A percentile compares a stretch with the other conserved stretches of the same genome.
Evolutionary conservation across 2,329 filamentous ascomycete species (phyloP).

Genomic region (Lachnum nothofagi): DNA sequence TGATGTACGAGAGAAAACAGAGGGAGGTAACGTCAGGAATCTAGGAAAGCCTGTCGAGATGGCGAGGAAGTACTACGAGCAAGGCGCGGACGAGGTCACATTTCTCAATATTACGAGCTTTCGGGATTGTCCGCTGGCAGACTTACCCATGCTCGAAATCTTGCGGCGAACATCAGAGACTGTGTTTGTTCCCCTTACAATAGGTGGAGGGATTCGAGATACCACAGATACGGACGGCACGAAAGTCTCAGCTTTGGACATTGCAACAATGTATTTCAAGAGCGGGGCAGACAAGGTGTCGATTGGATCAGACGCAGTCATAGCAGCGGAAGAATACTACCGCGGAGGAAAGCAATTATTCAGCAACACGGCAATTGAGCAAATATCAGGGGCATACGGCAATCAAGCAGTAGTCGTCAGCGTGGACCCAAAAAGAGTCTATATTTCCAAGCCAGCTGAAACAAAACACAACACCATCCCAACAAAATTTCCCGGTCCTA

Average conservation of each 20-base stretch:
- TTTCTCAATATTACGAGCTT: constrained; percentile 99
- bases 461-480: constrained; percentile 67
- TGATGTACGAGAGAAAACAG: constrained; percentile 85
- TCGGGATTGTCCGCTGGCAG: constrained; percentile 86
- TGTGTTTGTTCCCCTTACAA: constrained; percentile 92
- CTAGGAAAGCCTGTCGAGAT: constrained; percentile 95
- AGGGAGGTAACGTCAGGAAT: constrained; percentile 70
- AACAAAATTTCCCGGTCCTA: constrained; percentile 65
- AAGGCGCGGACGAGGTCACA: constrained; percentile 93
- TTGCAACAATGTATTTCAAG: constrained; percentile 96
- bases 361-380: constrained; percentile 88
- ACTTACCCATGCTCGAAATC: constrained; percentile 94
- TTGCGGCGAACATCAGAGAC: constrained; percentile 79
- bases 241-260: constrained; percentile 80
- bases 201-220: constrained; percentile 92
- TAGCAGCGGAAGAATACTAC: constrained; percentile 88
- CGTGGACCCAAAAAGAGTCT: constrained; percentile 88
- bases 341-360: constrained; percentile 60
- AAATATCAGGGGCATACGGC: constrained; percentile 88
- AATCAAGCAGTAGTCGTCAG: constrained; percentile 95
- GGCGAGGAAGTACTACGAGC: constrained; percentile 88
- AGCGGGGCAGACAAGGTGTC: constrained; percentile 96
- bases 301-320: constrained; percentile 90
- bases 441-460: constrained; percentile 65
- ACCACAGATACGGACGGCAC: constrained; percentile 84